Conservation (phyloP, 495 filamentous ascomycete species). For the Xylaria venustula region DNA sequence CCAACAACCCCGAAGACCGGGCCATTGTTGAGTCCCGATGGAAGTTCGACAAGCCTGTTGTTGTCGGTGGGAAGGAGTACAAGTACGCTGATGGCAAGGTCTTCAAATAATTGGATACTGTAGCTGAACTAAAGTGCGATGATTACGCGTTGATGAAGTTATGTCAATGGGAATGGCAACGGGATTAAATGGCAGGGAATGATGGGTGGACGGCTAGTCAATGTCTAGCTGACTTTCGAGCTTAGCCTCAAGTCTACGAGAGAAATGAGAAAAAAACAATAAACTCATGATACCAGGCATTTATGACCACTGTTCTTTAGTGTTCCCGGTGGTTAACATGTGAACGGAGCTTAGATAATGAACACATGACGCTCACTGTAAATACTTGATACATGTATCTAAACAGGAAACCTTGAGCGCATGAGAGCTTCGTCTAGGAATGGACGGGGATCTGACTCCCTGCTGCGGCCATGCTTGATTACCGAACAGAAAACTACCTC, state of each 20-base stretch:
- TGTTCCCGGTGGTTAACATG: not conserved
- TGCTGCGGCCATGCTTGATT: no score
- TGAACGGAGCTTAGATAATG: no score
- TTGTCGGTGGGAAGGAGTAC: constrained; percentile 77
- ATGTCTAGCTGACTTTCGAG: not conserved
- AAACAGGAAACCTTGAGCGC: no score
- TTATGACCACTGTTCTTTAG: not conserved
- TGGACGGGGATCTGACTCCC: no score
- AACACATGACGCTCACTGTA: no score
- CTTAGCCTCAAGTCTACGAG: not conserved
- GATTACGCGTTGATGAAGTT: constrained; percentile 30
- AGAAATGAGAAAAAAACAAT: constrained; percentile 11
- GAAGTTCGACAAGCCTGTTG: constrained; percentile 78
- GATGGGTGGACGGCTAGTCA: constrained; percentile 1
- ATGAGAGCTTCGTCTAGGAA: no score
- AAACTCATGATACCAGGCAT: constrained; percentile 15
- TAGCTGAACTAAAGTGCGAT: constrained; percentile 12
- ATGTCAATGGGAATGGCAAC: constrained; percentile 9
- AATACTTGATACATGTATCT: no score
- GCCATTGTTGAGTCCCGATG: constrained; percentile 84
- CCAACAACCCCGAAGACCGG: constrained; percentile 74
- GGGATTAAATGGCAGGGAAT: constrained; percentile 9
- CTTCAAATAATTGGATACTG: constrained; percentile 79
- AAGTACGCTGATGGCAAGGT: constrained; percentile 78
- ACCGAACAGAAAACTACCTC: no score